phyloP scores from a whole-genome alignment of 176 grass and related monocot species.

The Ensete glaucum region DNA sequence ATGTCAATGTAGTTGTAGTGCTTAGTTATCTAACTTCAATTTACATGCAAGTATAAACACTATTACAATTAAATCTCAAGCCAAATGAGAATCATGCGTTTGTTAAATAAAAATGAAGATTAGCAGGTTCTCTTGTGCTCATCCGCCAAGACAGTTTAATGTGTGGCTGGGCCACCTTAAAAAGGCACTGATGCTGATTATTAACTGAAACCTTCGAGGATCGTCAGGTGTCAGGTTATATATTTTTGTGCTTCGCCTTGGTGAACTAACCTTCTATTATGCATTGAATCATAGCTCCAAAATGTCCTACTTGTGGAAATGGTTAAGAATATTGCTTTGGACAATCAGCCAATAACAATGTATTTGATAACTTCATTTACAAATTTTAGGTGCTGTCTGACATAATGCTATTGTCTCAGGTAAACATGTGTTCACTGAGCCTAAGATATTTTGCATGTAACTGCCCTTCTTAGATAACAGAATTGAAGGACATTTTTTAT shows the following conservation, averaged over 20 bases:
- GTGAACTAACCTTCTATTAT: not conserved
- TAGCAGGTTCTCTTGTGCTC: not conserved
- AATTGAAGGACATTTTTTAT: too few relatives aligned
- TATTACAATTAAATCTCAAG: not conserved
- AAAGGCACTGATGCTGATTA: not conserved
- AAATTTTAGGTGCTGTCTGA: too few relatives aligned
- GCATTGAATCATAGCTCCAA: not conserved
- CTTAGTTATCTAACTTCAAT: not conserved
- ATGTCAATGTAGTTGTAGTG: not conserved
- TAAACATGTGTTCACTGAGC: too few relatives aligned
- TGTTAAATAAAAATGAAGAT: not conserved
- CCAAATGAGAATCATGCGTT: not conserved
- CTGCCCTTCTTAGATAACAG: too few relatives aligned
- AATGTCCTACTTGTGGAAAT: not conserved
- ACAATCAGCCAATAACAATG: too few relatives aligned
- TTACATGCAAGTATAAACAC: not conserved
- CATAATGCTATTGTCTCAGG: too few relatives aligned
- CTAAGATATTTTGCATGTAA: too few relatives aligned
- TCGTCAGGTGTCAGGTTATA: not conserved
- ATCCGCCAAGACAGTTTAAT: not conserved
- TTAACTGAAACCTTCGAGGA: not conserved
- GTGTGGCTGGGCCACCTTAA: not conserved
- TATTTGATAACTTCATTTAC: too few relatives aligned
- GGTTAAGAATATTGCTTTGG: not conserved
- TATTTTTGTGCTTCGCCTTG: not conserved